These are phyloP conservation scores for Colletotrichum cereale DNA, from an alignment of 2,329 filamentous ascomycete species.

Conservation along the genomic window DNA sequence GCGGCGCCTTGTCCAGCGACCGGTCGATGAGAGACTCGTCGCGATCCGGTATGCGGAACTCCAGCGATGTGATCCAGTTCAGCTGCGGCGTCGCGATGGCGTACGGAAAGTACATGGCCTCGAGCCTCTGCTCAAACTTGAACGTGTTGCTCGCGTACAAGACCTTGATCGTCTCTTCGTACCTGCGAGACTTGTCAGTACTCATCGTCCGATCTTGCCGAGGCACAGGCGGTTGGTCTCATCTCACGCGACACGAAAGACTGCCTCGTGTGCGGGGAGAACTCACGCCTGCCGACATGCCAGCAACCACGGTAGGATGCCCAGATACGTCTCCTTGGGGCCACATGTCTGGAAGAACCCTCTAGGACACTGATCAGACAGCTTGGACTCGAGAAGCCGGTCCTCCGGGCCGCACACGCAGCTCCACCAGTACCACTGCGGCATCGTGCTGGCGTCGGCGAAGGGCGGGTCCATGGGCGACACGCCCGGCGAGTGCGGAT, in stretches of 20 bases:
- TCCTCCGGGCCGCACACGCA: slow-evolving; percentile 40
- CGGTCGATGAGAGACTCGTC: slow-evolving; percentile 37
- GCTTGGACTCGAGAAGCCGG: slow-evolving; percentile 32
- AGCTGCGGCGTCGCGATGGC: slow-evolving; percentile 24
- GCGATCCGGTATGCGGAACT: slow-evolving; percentile 38
- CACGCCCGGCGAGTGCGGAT: slow-evolving; percentile 38
- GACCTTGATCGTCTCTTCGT: slow-evolving; percentile 40
- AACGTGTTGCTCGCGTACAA: slow-evolving; percentile 41
- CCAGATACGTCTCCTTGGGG: slow-evolving; percentile 35
- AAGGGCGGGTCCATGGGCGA: slow-evolving; percentile 38
- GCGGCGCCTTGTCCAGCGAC: slow-evolving; percentile 29
- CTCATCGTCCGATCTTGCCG: slow-evolving; percentile 6
- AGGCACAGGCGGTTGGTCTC: slow-evolving; percentile 2
- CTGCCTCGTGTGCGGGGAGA: background rate
- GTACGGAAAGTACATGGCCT: slow-evolving; percentile 38
- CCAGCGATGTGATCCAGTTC: slow-evolving; percentile 38
- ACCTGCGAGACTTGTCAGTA: slow-evolving; percentile 30
- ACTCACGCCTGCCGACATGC: slow-evolving; percentile 41
- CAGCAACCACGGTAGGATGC: slow-evolving; percentile 35
- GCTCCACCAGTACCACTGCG: slow-evolving; percentile 42
- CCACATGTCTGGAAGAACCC: slow-evolving; percentile 39
- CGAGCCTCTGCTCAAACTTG: slow-evolving; percentile 40
- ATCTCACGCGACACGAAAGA: background rate
- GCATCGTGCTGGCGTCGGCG: slow-evolving; percentile 28
- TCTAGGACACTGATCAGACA: slow-evolving; percentile 37